phyloP scores from a whole-genome alignment of 2,329 filamentous ascomycete genomes.

The Ceratocystis cacaofunesta region DNA sequence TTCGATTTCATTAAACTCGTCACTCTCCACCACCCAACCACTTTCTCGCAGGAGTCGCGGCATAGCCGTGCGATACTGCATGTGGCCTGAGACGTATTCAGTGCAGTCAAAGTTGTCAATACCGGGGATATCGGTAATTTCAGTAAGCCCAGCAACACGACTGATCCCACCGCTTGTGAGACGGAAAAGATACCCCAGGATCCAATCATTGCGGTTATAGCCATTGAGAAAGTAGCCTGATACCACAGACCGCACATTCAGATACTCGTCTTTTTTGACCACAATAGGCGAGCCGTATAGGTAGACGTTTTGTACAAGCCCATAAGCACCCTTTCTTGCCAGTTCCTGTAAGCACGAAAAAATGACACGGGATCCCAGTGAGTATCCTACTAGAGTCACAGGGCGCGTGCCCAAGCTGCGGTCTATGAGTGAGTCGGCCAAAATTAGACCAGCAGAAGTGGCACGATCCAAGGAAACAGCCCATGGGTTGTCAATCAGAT shows the following conservation, averaged over 20 bases:
- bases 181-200: conserved; percentile 87
- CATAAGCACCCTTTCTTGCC: conserved; percentile 65
- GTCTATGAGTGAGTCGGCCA: conserved; percentile 87
- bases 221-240: conserved; percentile 90
- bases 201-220: conserved; percentile 93
- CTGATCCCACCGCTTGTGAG: conserved; percentile 86
- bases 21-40: conserved; percentile 80
- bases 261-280: conserved; percentile 78
- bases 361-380: conserved; percentile 79
- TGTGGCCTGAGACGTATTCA: conserved; percentile 74
- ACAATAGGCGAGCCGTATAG: conserved; percentile 87
- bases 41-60: conserved; percentile 72
- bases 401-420: conserved; percentile 81
- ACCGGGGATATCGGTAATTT: conserved; percentile 60
- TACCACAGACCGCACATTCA: conserved; percentile 67
- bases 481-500: conserved; percentile 97
- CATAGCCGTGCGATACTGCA: conserved; percentile 92
- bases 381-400: conserved; percentile 88
- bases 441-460: conserved; percentile 72
- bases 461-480: conserved; percentile 88
- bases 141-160: conserved; percentile 67
- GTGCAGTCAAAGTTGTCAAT: conserved; percentile 86
- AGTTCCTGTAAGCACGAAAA: conserved; percentile 84
- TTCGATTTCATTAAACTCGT: conserved; percentile 93
- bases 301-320: conserved; percentile 87